phyloP scores from a whole-genome alignment of 768 basidiomycete species.

The Tubosaeta sp. region DNA sequence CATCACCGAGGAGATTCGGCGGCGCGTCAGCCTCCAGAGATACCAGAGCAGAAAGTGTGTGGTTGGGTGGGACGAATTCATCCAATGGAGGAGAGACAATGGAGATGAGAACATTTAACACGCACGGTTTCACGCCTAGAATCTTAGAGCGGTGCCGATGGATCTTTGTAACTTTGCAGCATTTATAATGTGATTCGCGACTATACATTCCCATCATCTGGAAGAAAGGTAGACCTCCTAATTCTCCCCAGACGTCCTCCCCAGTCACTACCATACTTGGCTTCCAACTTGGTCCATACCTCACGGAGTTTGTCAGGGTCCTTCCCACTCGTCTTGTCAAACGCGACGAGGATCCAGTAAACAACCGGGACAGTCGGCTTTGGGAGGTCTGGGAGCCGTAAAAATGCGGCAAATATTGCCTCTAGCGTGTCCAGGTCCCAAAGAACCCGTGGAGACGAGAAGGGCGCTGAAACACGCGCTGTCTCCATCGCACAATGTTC shows the following conservation, averaged over 20 bases:
- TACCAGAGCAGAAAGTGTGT: constrained; percentile 75
- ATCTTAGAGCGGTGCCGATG: neutral
- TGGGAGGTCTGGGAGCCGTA: constrained; percentile 46
- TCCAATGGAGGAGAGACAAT: constrained; percentile 61
- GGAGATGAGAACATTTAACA: constrained; percentile 34
- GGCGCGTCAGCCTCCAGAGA: constrained; percentile 69
- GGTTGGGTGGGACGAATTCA: constrained; percentile 74
- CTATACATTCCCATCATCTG: constrained; percentile 1
- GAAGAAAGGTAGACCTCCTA: constrained; percentile 35
- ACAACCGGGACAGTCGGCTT: constrained; percentile 44
- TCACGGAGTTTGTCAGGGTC: constrained; percentile 48
- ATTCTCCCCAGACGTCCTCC: constrained; percentile 44
- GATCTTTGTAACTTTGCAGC: constrained; percentile 9
- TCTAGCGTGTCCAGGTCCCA: constrained; percentile 62
- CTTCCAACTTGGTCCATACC: constrained; percentile 56
- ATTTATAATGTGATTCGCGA: constrained; percentile 4
- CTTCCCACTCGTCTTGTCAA: constrained; percentile 52
- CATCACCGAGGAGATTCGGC: constrained; percentile 78
- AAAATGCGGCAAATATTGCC: constrained; percentile 56
- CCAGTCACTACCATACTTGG: constrained; percentile 46
- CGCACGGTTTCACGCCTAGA: neutral
- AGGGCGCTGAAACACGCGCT: constrained; percentile 5
- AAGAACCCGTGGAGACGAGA: constrained; percentile 4
- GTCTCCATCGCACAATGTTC: neutral
- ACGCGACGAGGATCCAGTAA: constrained; percentile 68